phyloP scores from a whole-genome alignment of 257 asterid genomes.

The Nicotiana attenuata region DNA sequence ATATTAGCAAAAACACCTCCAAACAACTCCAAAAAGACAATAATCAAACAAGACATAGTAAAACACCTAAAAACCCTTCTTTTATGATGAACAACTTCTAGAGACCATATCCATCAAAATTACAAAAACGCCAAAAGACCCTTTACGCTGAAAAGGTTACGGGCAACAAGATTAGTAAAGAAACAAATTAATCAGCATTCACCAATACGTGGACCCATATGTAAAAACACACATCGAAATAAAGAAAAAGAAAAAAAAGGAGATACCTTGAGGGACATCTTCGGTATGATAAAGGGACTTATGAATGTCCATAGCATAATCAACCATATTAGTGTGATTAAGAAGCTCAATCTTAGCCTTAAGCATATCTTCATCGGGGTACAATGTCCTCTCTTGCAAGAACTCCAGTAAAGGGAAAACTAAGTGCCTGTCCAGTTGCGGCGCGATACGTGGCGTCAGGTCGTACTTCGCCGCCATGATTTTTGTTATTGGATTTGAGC shows the following conservation, averaged over 20 bases:
- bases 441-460: slow-evolving; percentile 74
- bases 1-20: background rate
- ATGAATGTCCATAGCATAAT: slow-evolving; percentile 94
- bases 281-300: slow-evolving; percentile 83
- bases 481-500: background rate
- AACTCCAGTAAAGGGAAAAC: slow-evolving; percentile 88
- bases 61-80: background rate
- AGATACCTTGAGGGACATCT: slow-evolving; percentile 82
- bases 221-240: background rate
- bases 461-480: slow-evolving; percentile 76
- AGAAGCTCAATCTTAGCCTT: slow-evolving; percentile 85
- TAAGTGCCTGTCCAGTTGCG: slow-evolving; percentile 77
- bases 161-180: background rate
- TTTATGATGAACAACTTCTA: background rate
- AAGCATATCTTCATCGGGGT: slow-evolving; percentile 65
- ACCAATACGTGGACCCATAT: background rate
- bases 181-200: background rate
- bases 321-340: slow-evolving; percentile 91
- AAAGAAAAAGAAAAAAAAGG: background rate
- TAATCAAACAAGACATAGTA: background rate
- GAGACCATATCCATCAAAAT: background rate
- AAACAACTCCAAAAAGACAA: background rate
- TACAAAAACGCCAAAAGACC: no score
- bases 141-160: background rate
- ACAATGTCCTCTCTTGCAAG: slow-evolving; percentile 67